Percentiles rank a stretch among this genome's conserved stretches.
These are phyloP conservation scores for Passiflora organensis DNA, from an alignment of 345 rosid species.

Conservation along the genomic window DNA sequence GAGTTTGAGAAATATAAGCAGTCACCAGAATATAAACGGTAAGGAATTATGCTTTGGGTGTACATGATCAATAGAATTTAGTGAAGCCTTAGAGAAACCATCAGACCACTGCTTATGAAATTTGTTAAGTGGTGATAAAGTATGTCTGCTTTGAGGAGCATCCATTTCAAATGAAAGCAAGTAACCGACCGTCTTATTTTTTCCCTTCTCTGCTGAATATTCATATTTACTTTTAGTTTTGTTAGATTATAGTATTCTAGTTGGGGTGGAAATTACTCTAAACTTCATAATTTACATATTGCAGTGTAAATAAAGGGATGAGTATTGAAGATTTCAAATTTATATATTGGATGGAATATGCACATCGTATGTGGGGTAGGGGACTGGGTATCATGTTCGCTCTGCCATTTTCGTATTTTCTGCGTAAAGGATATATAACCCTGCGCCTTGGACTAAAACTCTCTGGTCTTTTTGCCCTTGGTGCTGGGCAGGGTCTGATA, in stretches of 20 bases:
- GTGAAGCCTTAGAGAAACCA: too few relatives aligned
- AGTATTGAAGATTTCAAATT: conserved; percentile 86
- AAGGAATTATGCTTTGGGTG: background rate
- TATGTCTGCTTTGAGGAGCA: too few relatives aligned
- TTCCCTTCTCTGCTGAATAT: too few relatives aligned
- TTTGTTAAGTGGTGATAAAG: too few relatives aligned
- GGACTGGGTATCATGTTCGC: conserved; percentile 95
- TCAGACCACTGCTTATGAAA: too few relatives aligned
- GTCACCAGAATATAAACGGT: conserved; percentile 87
- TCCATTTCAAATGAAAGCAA: too few relatives aligned
- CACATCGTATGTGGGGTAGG: conserved; percentile 98
- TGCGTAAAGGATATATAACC: conserved; percentile 83
- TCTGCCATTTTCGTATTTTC: conserved; percentile 88
- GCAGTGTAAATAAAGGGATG: conserved; percentile 92
- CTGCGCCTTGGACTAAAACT: conserved; percentile 71
- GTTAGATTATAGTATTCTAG: background rate
- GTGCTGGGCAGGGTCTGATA: conserved; percentile 94
- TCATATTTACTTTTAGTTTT: too few relatives aligned
- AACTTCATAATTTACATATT: conserved; percentile 8
- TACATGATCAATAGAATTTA: too few relatives aligned
- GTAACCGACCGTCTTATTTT: too few relatives aligned
- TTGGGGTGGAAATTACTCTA: background rate
- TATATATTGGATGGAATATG: conserved; percentile 98
- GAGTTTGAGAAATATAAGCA: conserved; percentile 89
- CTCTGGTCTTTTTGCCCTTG: conserved; percentile 83